A percentile compares a stretch with the other conserved stretches of the same genome.
Evolutionary conservation across 257 asterid species (phyloP).

Genomic region (Dorcoceras hygrometricum): DNA sequence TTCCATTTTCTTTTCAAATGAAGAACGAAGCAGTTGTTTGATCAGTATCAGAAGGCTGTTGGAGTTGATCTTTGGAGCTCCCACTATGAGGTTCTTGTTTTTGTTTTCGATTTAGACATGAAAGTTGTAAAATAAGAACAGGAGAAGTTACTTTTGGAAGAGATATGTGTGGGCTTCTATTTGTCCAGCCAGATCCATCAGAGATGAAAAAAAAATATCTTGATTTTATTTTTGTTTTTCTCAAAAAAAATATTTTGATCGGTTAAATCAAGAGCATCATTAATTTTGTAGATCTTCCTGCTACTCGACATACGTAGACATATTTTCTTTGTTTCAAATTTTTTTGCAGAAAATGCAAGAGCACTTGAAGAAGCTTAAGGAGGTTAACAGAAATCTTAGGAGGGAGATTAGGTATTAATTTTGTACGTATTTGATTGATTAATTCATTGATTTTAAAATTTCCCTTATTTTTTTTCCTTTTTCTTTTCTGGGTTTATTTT

Average conservation of each 20-base stretch:
- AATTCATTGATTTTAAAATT: background rate
- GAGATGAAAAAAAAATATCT: background rate
- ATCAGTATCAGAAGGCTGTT: slow-evolving; percentile 67
- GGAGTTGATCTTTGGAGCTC: slow-evolving; percentile 83
- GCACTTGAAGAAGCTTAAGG: slow-evolving; percentile 76
- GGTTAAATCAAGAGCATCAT: no score
- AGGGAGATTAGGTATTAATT: slow-evolving; percentile 70
- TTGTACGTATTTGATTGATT: background rate
- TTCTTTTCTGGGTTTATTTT: no score
- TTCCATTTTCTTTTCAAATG: background rate
- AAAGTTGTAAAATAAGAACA: no score
- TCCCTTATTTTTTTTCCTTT: no score
- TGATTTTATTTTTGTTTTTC: background rate
- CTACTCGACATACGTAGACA: no score
- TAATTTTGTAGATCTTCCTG: background rate
- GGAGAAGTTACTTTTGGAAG: no score
- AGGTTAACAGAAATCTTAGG: slow-evolving; percentile 67
- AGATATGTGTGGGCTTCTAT: no score
- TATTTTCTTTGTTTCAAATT: no score
- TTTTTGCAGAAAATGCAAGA: slow-evolving; percentile 79
- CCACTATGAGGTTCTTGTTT: slow-evolving; percentile 65
- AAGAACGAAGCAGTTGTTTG: slow-evolving; percentile 79
- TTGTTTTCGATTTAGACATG: background rate
- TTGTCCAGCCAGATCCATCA: no score
- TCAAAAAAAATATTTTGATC: background rate